Conservation (phyloP, 352 stramenopile genomes). For the Phytopythium ostracodes region DNA sequence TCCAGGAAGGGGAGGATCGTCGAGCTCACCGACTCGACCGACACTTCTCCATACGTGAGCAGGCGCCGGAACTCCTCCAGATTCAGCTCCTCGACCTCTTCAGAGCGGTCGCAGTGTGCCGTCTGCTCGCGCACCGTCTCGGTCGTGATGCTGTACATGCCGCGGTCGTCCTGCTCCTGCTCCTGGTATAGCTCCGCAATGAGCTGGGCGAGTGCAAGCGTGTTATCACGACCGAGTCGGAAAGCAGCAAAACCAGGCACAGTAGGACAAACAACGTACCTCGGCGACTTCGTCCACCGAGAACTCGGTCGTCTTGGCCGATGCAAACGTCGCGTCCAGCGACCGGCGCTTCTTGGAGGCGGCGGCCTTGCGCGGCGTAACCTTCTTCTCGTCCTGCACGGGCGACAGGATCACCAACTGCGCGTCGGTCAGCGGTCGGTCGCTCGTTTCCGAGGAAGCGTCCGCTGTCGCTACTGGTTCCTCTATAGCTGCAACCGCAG, state of each 20-base stretch:
- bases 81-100: constrained; percentile 66
- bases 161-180: constrained; percentile 72
- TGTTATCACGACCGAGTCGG: neutral
- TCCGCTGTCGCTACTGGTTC: neutral
- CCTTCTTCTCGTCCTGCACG: constrained; percentile 53
- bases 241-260: neutral
- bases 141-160: constrained; percentile 68
- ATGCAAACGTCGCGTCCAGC: constrained; percentile 34
- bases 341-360: constrained; percentile 35
- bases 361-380: constrained; percentile 32
- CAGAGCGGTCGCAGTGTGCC: constrained; percentile 46
- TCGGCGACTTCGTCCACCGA: constrained; percentile 33
- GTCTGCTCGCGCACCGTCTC: constrained; percentile 66
- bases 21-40: constrained; percentile 51
- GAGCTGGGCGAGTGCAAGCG: constrained; percentile 14
- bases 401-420: constrained; percentile 28
- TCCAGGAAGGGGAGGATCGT: constrained; percentile 68
- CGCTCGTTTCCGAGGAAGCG: neutral
- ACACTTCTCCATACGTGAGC: constrained; percentile 83
- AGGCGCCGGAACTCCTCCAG: constrained; percentile 62
- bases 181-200: constrained; percentile 63
- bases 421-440: neutral
- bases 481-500: neutral
- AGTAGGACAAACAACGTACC: constrained; percentile 8
- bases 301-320: constrained; percentile 15